Base-by-base conservation (phyloP, 73 alveolate genomes). In the Paramecium sexaurelia region DNA sequence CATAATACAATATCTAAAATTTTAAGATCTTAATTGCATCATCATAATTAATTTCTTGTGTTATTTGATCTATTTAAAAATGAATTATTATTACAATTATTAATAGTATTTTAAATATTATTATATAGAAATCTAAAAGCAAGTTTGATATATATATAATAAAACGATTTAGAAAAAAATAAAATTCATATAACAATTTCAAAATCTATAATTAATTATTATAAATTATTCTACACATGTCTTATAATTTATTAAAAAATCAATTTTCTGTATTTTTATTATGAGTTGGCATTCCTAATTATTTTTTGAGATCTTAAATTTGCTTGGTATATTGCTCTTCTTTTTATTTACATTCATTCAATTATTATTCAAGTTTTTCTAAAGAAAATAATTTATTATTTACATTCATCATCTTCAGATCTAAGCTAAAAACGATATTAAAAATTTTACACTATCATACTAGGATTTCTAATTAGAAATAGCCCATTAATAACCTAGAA, bases 1-100 rank as follows among this genome's bases (percentile, higher is more conserved):
- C 96, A 95, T 56, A 97, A 93, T 1, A 97, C 93, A 5, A 95
- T 98, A 97, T 91, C 97, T 97, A n/a, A 7, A 29, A 51, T 20
- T 33, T 22, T 26, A 32, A 66, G 6, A 41, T 39, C 24, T 10
- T 26, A 86, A 26, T 37, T 88, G 41, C 90, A 19, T 78, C 90
- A 24, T 75, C 90, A 41, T 78, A 78, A 43, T 78, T 78, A 1
- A 27, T 9, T 40, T 78, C 90, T 45, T 13, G 8, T 10, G 90
- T n/a, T 75, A 78, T 78, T 0, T 51, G 6, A 3, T 17, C 15
- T 51, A 51, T 51, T 51, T 35, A 35, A 5, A 4, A 47, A 47
- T 47, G 67, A 17, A 47, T 15, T 5, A 17, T 47, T 47, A 15
- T 22, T 41, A 6, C 37, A 26, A 37, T 22, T 22, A 61, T 24